Evolutionary conservation across 768 basidiomycete species (phyloP).

Genomic region (Lactifluus pinguis): DNA sequence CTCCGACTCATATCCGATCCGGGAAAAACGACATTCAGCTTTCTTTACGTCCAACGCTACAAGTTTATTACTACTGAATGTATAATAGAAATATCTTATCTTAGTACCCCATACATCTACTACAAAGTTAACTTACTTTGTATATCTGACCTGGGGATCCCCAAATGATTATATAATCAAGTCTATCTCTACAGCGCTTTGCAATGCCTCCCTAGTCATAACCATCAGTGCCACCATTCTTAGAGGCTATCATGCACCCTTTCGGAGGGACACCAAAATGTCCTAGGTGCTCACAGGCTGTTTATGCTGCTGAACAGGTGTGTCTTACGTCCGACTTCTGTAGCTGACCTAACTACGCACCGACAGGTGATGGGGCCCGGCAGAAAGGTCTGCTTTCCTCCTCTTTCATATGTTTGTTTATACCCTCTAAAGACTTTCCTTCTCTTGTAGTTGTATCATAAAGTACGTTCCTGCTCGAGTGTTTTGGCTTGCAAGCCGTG

Average conservation of each 20-base stretch:
- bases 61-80: no score
- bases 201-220: no score
- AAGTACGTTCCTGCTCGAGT: constrained; percentile 33
- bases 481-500: constrained; percentile 3
- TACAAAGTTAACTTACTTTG: no score
- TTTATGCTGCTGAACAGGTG: constrained; percentile 87
- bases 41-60: neutral
- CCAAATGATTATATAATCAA: no score
- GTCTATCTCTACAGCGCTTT: no score
- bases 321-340: constrained; percentile 15
- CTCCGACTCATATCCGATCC: constrained; percentile 30
- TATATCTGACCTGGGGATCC: no score
- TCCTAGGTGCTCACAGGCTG: constrained; percentile 63
- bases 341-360: neutral
- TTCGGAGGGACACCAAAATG: constrained; percentile 67
- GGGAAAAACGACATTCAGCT: no score
- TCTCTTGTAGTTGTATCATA: constrained; percentile 62
- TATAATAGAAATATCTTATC: no score
- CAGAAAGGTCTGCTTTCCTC: constrained; percentile 53
- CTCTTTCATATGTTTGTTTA: neutral
- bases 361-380: constrained; percentile 75
- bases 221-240: neutral
- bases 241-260: constrained; percentile 43
- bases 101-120: no score
- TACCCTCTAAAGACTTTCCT: constrained; percentile 10